Base-by-base conservation (phyloP, 257 asterid genomes). In the Datura wrightii region DNA sequence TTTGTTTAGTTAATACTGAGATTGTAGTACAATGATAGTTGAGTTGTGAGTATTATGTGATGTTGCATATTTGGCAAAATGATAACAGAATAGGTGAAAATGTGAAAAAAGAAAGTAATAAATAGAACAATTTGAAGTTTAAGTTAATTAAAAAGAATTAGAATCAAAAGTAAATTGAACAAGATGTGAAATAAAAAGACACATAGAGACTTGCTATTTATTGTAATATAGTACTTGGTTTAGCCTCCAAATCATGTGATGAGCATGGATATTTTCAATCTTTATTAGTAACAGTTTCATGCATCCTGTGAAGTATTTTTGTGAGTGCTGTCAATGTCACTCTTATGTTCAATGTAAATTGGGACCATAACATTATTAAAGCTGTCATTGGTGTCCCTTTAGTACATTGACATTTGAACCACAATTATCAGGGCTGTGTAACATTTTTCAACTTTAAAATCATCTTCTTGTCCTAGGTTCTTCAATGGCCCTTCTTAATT, bases 391-490 rank as follows among this genome's bases (percentile, higher is more conserved):
- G 5, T 78, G 82, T 52, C 41, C 34, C 63, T 78, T 52, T 78
- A 50, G 46, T 31, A 78, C 63, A 78, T 78, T 78, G 82, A 52
- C 63, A 78, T 78, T 50, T 78, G 82, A 78, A 78, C 82, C 82
- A 50, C 63, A 78, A 31, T 78, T 78, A 78, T 78, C 48, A 78
- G 44, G 6, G 3, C 63, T 50, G 60, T 74, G 80, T 74, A 31
- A 31, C 82, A 78, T 78, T 31, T 78, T 78, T 78, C 82, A 78
- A 31, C 31, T 52, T 78, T 78, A 31, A 66, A 71, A 50, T 52
- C 44, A 50, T 78, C 82, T 15, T 78, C 63, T 52, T 78, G 63
- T 78, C 63, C 82, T 78, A 52, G 82, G 63, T 78, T 52, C 82
- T 78, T 78, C 63, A 52, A 8, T 50, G 14, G 0, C 19, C 8